A percentile compares a stretch with the other conserved stretches of the same genome.
Conservation (phyloP, 1,284 basidiomycete species). For the Vanrija pseudolonga region DNA sequence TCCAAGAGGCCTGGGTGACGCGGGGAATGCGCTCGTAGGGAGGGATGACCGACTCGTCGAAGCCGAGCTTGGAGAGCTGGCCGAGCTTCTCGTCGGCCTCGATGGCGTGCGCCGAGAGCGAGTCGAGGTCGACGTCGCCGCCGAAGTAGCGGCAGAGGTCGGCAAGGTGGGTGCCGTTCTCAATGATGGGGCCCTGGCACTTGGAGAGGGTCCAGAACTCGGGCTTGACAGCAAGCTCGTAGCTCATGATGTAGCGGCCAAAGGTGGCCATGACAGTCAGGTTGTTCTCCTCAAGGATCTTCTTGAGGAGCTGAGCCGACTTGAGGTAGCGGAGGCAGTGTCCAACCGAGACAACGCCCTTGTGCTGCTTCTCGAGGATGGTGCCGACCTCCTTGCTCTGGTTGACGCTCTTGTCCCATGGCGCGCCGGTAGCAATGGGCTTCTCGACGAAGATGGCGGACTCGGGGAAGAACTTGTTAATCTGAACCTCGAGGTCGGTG, state of each 20-base stretch:
- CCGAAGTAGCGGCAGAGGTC: conserved; percentile 53
- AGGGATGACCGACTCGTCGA: conserved; percentile 51
- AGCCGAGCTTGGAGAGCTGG: conserved; percentile 48
- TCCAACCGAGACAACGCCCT: conserved; percentile 56
- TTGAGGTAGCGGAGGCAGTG: conserved; percentile 49
- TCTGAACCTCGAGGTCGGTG: conserved; percentile 82
- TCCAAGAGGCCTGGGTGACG: conserved; percentile 50
- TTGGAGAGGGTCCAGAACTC: conserved; percentile 57
- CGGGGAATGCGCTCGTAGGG: conserved; percentile 47
- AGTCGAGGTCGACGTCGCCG: conserved; percentile 54
- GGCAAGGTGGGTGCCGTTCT: conserved; percentile 54
- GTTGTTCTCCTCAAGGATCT: conserved; percentile 54
- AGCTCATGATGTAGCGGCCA: conserved; percentile 53
- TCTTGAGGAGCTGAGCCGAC: conserved; percentile 55
- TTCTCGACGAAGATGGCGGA: conserved; percentile 89
- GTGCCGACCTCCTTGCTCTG: conserved; percentile 61
- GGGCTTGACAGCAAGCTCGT: conserved; percentile 39
- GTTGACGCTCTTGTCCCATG: conserved; percentile 46
- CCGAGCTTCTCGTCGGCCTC: conserved; percentile 51
- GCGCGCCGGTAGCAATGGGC: conserved; percentile 52
- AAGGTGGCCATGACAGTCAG: conserved; percentile 55
- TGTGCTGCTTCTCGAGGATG: conserved; percentile 58
- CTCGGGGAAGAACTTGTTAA: conserved; percentile 79
- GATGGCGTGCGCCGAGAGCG: conserved; percentile 45
- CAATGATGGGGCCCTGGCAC: conserved; percentile 53